Evolutionary conservation across 352 stramenopile genomes (phyloP), one percentile per base, ranked within the genome.

Genomic region (Phytophthora sojae): DNA sequence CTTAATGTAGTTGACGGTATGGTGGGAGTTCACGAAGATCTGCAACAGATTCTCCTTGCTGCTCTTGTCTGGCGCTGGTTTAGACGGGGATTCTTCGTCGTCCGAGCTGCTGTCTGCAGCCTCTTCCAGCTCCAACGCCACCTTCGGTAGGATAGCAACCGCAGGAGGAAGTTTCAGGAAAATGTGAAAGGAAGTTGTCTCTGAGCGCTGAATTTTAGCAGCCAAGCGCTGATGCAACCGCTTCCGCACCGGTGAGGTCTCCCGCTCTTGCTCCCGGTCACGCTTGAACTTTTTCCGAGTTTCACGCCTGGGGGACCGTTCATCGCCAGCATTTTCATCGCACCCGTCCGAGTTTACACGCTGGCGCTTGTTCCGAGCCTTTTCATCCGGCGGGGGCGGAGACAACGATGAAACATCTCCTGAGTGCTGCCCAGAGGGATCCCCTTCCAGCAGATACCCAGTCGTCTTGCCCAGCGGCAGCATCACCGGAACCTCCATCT

Each of bases 1-100:
- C 56, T 94, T 94, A 51, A 94, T 91, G 58, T 90, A 92, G 73
- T 93, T 94, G 37, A 94, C 75, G 2, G 85, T 93, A 54, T 93
- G 75, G 17, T 83, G 75, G 12, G 87, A 78, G 26, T 82, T 80
- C 1, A 94, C 85, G 25, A 80, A 80, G 26, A 94, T 85, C 59
- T 85, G 83, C 54, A 94, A 63, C 9, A 92, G 51, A 23, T 73
- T 77, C 6, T 80, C 67, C 9, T 71, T 62, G 30, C 47, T 51
- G 23, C 50, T 23, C 11, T 45, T 56, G 23, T 37, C 30, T 29
- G 12, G 9, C 54, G 50, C 12, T 25, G 19, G 6, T 52, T 66
- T 62, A 9, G 42, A 52, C 5, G 45, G 32, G 1, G 39, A 56
- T 6, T 77, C 64, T 62, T 80, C 72, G 11, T 86, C 73, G 44